These are phyloP conservation scores for Ceratocystis cubensis DNA, from an alignment of 2,329 filamentous ascomycete genomes.

Conservation along the genomic window DNA sequence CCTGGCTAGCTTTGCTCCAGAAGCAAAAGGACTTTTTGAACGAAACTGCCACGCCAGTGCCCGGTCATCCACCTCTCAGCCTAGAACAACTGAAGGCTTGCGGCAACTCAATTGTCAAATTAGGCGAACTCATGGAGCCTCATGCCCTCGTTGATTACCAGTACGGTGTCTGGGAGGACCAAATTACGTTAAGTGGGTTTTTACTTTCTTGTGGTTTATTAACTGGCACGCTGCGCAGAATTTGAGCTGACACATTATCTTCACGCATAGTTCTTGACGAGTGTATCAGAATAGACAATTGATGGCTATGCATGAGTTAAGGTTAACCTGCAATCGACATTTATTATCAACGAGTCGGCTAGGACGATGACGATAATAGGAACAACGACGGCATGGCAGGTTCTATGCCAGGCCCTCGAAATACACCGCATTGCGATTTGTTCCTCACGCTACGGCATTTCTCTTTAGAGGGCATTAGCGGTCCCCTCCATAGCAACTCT, in stretches of 20 bases:
- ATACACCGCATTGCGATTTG: neutral
- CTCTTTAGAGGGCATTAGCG: neutral
- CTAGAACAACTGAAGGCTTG: constrained; percentile 61
- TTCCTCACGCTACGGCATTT: neutral
- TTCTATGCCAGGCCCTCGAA: neutral
- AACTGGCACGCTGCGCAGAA: constrained; percentile 19
- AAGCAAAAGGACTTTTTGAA: constrained; percentile 68
- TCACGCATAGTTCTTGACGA: constrained; percentile 3
- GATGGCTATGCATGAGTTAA: neutral
- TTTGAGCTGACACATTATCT: neutral
- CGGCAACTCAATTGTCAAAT: constrained; percentile 65
- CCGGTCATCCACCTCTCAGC: constrained; percentile 44
- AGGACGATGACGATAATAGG: too few species aligned
- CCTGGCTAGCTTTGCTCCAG: constrained; percentile 74
- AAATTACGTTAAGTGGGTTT: constrained; percentile 67
- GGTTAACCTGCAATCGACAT: too few species aligned
- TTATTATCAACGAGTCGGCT: too few species aligned
- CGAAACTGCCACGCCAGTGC: constrained; percentile 44
- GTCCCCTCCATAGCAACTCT: neutral
- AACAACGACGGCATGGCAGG: neutral
- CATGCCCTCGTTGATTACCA: constrained; percentile 96
- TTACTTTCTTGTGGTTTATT: constrained; percentile 17
- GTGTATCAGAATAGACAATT: constrained; percentile 1
- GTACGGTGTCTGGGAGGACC: constrained; percentile 91
- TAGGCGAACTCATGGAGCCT: constrained; percentile 78